phyloP scores from a whole-genome alignment of 106 monocot species.

The Xerophyta viscosa region DNA sequence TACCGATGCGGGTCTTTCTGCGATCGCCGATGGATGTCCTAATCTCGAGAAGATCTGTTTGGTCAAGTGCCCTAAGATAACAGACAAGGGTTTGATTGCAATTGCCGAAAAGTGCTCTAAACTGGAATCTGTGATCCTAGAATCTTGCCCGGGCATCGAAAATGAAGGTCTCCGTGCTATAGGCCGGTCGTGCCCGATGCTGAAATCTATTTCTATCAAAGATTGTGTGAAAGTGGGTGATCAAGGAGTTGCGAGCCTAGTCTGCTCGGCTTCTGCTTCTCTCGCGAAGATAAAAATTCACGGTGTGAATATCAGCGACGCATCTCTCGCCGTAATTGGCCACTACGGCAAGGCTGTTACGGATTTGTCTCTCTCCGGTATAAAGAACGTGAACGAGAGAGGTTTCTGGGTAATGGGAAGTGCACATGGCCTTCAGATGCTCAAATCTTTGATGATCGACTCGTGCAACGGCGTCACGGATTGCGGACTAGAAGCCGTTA shows the following conservation, averaged over 20 bases:
- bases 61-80: slow-evolving; percentile 42
- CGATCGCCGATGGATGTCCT: slow-evolving; percentile 58
- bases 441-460: slow-evolving; percentile 31
- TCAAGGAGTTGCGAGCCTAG: slow-evolving; percentile 52
- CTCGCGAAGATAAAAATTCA: slow-evolving; percentile 55
- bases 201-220: slow-evolving; percentile 51
- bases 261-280: slow-evolving; percentile 45
- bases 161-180: slow-evolving; percentile 60
- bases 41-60: slow-evolving; percentile 66
- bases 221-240: slow-evolving; percentile 59
- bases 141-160: slow-evolving; percentile 42
- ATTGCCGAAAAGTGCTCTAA: slow-evolving; percentile 71
- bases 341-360: slow-evolving; percentile 57
- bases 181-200: slow-evolving; percentile 48
- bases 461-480: slow-evolving; percentile 67
- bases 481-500: slow-evolving; percentile 49
- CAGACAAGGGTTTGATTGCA: slow-evolving; percentile 62
- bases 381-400: slow-evolving; percentile 50
- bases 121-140: slow-evolving; percentile 34
- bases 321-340: slow-evolving; percentile 63
- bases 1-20: slow-evolving; percentile 47
- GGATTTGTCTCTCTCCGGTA: slow-evolving; percentile 29
- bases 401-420: slow-evolving; percentile 96
- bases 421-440: slow-evolving; percentile 47
- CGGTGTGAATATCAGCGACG: slow-evolving; percentile 46